These are phyloP conservation scores for Aspergillus sclerotioniger DNA, from an alignment of 495 filamentous ascomycete genomes.

Conservation along the genomic window DNA sequence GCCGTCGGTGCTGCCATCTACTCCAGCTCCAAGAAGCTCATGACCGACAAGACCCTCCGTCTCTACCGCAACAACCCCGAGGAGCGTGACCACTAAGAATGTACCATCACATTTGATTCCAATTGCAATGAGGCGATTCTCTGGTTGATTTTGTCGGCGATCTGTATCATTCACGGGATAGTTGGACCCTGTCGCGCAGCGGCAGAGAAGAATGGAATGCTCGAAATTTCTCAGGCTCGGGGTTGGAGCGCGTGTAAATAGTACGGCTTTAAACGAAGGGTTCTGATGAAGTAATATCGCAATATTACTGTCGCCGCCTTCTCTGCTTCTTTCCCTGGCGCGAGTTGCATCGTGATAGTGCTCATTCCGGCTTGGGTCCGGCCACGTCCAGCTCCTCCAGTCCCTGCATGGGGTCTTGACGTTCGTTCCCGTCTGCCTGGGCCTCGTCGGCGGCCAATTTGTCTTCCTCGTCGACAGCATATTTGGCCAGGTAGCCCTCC, in stretches of 20 bases:
- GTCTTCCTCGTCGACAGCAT: conserved; percentile 89
- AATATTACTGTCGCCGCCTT: conserved; percentile 30
- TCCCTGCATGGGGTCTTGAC: conserved; percentile 91
- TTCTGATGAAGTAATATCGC: conserved; percentile 31
- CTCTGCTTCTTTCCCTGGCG: conserved; percentile 22
- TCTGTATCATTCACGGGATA: conserved; percentile 39
- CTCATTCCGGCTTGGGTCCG: conserved; percentile 78
- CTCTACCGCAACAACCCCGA: conserved; percentile 56
- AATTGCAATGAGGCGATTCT: conserved; percentile 32
- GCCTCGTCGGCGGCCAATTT: conserved; percentile 60
- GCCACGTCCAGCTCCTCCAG: conserved; percentile 91
- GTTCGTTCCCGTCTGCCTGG: conserved; percentile 11
- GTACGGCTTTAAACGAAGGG: conserved; percentile 34
- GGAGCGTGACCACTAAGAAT: conserved; percentile 46
- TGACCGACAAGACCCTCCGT: conserved; percentile 87
- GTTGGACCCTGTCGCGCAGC: conserved; percentile 16
- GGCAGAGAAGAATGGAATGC: conserved; percentile 7
- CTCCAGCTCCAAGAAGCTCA: conserved; percentile 76
- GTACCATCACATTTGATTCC: conserved; percentile 35
- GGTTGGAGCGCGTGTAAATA: conserved; percentile 41
- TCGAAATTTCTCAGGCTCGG: conserved; percentile 28
- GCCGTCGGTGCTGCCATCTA: conserved; percentile 72
- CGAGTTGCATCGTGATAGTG: conserved; percentile 9
- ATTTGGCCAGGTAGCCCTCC: conserved; percentile 91
- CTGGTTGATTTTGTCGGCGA: conserved; percentile 28